These are phyloP conservation scores for Senna siamea DNA, from an alignment of 306 rosid species.

Conservation along the genomic window DNA sequence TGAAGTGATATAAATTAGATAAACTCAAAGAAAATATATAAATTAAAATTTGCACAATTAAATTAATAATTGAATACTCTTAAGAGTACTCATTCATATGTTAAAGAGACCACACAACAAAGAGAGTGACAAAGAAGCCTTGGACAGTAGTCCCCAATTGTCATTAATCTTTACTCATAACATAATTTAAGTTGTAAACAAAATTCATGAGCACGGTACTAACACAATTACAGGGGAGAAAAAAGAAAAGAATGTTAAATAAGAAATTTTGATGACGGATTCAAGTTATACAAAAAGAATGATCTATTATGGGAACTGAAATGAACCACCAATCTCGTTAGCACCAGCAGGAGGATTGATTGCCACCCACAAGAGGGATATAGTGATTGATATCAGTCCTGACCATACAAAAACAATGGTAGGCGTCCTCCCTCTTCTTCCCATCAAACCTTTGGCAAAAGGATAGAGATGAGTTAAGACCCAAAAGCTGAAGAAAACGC, in stretches of 20 bases:
- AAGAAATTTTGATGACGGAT: slow-evolving; percentile 32
- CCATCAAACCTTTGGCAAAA: slow-evolving; percentile 95
- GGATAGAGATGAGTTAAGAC: slow-evolving; percentile 94
- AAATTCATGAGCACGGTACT: slow-evolving; percentile 38
- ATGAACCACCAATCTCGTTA: slow-evolving; percentile 85
- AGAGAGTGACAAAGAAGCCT: neutral
- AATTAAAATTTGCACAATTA: too few relatives aligned
- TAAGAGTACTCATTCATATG: too few relatives aligned
- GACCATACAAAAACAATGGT: slow-evolving; percentile 99
- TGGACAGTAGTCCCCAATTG: neutral
- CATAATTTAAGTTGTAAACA: slow-evolving; percentile 31
- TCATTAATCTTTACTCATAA: slow-evolving; percentile 5
- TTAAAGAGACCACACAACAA: neutral
- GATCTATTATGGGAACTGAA: slow-evolving; percentile 70
- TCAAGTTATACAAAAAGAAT: slow-evolving; percentile 36
- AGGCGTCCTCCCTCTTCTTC: slow-evolving; percentile 92
- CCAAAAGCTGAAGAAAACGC: slow-evolving; percentile 98
- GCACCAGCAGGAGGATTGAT: slow-evolving; percentile 82
- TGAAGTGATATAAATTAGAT: too few relatives aligned
- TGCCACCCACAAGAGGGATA: slow-evolving; percentile 99
- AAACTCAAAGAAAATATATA: too few relatives aligned
- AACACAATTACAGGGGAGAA: neutral
- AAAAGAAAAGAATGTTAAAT: slow-evolving; percentile 37
- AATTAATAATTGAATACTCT: too few relatives aligned
- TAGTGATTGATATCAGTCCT: slow-evolving; percentile 87